Base-by-base conservation (phyloP, 1,139 yeast species). In the Yamadazyma oceani region DNA sequence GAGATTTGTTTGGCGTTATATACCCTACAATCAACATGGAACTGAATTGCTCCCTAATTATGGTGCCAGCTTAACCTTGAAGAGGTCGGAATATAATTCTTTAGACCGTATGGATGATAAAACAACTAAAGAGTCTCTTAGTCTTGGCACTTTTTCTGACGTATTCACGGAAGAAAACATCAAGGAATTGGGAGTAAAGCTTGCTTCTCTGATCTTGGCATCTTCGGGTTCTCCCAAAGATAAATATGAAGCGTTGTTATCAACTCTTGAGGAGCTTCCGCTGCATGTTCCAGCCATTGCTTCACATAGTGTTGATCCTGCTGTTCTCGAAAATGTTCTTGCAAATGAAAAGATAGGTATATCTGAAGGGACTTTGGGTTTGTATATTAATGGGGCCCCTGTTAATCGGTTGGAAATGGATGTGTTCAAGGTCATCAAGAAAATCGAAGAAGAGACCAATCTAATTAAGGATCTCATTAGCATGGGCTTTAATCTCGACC, bases 1-100 rank as follows among this genome's bases (percentile, higher is more conserved):
- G 23, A 71, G 87, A 40, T 84, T 86, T 55, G 74, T 82, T 2
- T 78, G 95, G 84, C 73, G 97, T 48, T 83, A 87, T 49, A 69
- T 78, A 6, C 78, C 58, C 2, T 27, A 27, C 16, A 6, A 7
- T 6, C 32, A 31, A 1, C 41, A 35, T 2, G 49, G 51, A 17
- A 45, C 54, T 7, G 79, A 77, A 31, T 34, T 50, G 0, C 54
- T 85, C 23, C 53, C 76, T 8, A 95, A 94, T 0, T 87, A 78
- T 56, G 94, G 89, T 1, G 81, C 75, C 5, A 82, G 75, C 30
- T 55, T 84, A 35, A 73, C 23, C 2, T 25, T 34, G 28, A 28
- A 41, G 12, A 16, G 13, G n/a, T 15, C 30, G 3, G 30, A 15
- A 8, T 27, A 27, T 16, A 16, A 26, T 14, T 11, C 28, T 8